Evolutionary conservation across 768 basidiomycete genomes (phyloP), one percentile per base, ranked within the genome.

Genomic region (Suillus clintonianus): DNA sequence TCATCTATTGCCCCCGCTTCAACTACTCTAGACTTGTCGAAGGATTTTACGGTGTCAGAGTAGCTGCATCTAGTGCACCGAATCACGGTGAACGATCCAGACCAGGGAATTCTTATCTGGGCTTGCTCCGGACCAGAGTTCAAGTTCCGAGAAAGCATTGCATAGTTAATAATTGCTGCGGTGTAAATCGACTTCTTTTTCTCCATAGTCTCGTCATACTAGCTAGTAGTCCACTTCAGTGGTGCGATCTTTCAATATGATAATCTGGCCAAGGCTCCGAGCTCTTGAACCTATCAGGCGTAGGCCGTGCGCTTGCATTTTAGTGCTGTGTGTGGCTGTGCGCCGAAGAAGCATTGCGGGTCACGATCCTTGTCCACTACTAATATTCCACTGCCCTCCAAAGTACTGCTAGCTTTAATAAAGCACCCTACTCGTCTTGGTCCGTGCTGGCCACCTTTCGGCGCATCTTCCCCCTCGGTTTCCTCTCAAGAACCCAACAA

Each of bases 341-440:
- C 55, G 15, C 36, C 55, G 55, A 39, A 56, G 55, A 56, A 39
- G 37, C 55, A 53, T 53, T 53, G 51, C 51, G 51, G 51, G 51
- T 53, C 55, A 56, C 55, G 55, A 56, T 47, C 11, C 45, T 47
- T 47, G 22, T 24, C 37, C 55, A 56, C 43, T 45, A 10, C n/a
- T 45, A n/a, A 45, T 56, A 51, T 51, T 51, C 37, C 24, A 27
- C 17, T 39, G 9, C 9, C 15, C 55, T 14, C 14, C 2, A 36
- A 36, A 45, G 13, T 37, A 53, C 37, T 64, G 24, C 39, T 22
- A 15, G 24, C 19, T 30, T 45, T 24, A 19, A 64, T 24, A 47
- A 22, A 47, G 11, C 51, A 9, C 39, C 45, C n/a, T 43, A 22
- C 61, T 65, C 67, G 43, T 4, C 54, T 22, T 74, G 73, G 71